Conservation (phyloP, 768 basidiomycete genomes). For the Mycena pura region DNA sequence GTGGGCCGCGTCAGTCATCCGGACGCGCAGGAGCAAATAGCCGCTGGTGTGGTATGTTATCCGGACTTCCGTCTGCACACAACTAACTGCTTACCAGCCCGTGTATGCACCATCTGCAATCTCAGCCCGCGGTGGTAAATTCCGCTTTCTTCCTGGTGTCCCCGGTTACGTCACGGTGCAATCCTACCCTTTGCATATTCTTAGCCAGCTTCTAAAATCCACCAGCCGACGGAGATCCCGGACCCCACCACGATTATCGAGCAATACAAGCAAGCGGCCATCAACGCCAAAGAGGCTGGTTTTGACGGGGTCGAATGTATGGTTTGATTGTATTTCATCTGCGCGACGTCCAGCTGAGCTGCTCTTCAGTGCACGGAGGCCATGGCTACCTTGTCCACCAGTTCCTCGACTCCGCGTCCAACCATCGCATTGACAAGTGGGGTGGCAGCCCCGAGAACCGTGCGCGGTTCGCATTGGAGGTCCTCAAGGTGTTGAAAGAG, state of each 20-base stretch:
- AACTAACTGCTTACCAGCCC: neutral
- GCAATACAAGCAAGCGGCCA: slow-evolving; percentile 32
- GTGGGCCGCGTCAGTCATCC: slow-evolving; percentile 37
- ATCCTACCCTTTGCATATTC: slow-evolving; percentile 34
- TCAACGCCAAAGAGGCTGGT: slow-evolving; percentile 37
- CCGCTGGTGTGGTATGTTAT: slow-evolving; percentile 28
- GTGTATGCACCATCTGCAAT: slow-evolving; percentile 23
- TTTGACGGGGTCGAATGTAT: slow-evolving; percentile 30
- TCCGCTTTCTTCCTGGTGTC: slow-evolving; percentile 27
- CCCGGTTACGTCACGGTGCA: slow-evolving; percentile 33
- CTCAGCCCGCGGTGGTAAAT: slow-evolving; percentile 34
- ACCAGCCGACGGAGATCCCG: slow-evolving; percentile 23
- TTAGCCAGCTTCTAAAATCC: slow-evolving; percentile 25
- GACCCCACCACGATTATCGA: slow-evolving; percentile 39
- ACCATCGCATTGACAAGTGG: slow-evolving; percentile 50
- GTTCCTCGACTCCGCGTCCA: slow-evolving; percentile 42
- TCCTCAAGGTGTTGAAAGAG: slow-evolving; percentile 37
- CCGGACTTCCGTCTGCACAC: neutral
- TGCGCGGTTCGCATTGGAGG: slow-evolving; percentile 45
- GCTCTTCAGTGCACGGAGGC: slow-evolving; percentile 34
- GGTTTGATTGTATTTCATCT: neutral
- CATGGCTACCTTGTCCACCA: slow-evolving; percentile 46
- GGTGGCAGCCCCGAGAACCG: slow-evolving; percentile 53
- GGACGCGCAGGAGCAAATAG: slow-evolving; percentile 37
- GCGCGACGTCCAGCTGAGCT: too few species aligned